These are phyloP conservation scores for Lachnellula arida DNA, from an alignment of 2,329 filamentous ascomycete genomes.

Conservation along the genomic window DNA sequence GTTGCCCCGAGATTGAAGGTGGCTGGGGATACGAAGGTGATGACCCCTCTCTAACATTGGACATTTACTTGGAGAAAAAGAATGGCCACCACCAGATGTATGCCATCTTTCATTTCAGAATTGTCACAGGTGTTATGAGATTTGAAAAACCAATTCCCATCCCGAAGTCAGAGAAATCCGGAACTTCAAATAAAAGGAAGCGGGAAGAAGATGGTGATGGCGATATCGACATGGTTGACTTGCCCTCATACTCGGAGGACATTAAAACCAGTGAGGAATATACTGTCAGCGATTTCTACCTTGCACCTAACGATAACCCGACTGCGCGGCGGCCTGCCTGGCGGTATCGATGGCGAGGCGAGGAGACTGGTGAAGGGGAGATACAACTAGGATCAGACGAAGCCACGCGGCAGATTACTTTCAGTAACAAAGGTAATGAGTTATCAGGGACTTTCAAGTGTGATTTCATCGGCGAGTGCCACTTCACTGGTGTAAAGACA, in stretches of 20 bases:
- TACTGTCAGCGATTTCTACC: slow-evolving; percentile 6
- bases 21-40: background rate
- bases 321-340: slow-evolving; percentile 17
- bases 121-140: slow-evolving; percentile 17
- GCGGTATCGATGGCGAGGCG: slow-evolving; percentile 18
- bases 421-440: slow-evolving; percentile 12
- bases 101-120: slow-evolving; percentile 15
- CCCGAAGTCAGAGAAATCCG: background rate
- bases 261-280: background rate
- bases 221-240: slow-evolving; percentile 5
- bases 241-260: background rate
- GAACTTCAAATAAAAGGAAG: slow-evolving; percentile 10
- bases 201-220: slow-evolving; percentile 13
- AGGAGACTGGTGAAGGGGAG: slow-evolving; percentile 19
- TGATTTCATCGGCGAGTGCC: slow-evolving; percentile 4
- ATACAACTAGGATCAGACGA: slow-evolving; percentile 14
- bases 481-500: slow-evolving; percentile 15
- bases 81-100: slow-evolving; percentile 14
- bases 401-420: slow-evolving; percentile 9
- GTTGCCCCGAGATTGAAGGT: slow-evolving; percentile 9
- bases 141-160: slow-evolving; percentile 16
- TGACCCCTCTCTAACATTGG: no score
- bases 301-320: slow-evolving; percentile 13
- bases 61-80: slow-evolving; percentile 9
- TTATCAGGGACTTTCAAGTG: slow-evolving; percentile 14